Evolutionary conservation across 2,329 filamentous ascomycete genomes (phyloP), one percentile per base, ranked within the genome.

Genomic region (Ophiosphaerella narmari): DNA sequence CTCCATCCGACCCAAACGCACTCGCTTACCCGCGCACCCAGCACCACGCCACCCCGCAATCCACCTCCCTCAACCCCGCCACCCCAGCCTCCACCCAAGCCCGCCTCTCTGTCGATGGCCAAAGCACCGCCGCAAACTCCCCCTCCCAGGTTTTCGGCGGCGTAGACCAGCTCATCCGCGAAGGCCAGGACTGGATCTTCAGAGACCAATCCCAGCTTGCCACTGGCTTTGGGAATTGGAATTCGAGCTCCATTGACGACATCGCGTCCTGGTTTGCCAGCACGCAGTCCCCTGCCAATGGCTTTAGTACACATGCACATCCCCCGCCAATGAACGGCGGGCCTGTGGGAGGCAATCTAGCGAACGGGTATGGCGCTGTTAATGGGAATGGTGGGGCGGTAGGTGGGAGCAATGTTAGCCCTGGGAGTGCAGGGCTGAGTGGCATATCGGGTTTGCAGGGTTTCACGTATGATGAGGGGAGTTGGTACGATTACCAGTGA

Each of bases 221-320:
- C 0, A 68, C 81, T 4, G 85, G 85, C 1, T 83, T 88, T 55
- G 85, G 82, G 23, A 86, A 85, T 46, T 88, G 85, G 85, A 75
- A 75, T 46, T 46, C 48, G 2, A 53, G 66, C 14, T 59, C 48
- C 1, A 55, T 65, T 13, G 67, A 66, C 2, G 68, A 72, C 37
- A 61, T 71, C n/a, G 63, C 63, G 13, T 62, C 54, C 8, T 66
- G 68, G 67, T 68, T 66, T 38, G 62, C 54, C 3, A 56, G 54
- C 13, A 56, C 52, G 12, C 59, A 61, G 7, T 59, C 55, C 29
- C 59, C 60, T 2, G 26, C 48, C 0, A 50, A 46, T 6, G 41
- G 44, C 3, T 62, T 41, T 32, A 9, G n/a, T 2, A 31, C 43
- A 3, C 32, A 16, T 4, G 51, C 41, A 39, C 38, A 39, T 35